phyloP scores from a whole-genome alignment of 208 protist genomes.

The Acanthamoeba castellanii region DNA sequence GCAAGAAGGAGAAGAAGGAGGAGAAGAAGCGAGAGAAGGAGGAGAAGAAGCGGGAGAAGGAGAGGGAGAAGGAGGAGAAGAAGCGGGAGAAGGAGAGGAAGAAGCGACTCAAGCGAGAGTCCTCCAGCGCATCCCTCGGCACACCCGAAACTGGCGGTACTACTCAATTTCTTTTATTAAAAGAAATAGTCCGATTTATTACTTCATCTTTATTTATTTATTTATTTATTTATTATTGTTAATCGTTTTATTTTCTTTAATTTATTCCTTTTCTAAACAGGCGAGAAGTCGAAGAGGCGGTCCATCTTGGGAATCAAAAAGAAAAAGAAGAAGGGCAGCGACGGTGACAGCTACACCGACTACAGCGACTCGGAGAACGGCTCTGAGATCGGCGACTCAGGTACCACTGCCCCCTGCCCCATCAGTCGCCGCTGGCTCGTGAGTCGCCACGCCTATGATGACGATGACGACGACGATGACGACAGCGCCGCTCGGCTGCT shows the following conservation, averaged over 20 bases:
- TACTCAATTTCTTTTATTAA: not conserved
- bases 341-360: constrained; percentile 30
- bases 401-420: not conserved
- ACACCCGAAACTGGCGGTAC: not conserved
- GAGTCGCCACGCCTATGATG: not conserved
- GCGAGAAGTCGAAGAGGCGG: not conserved
- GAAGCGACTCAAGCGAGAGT: constrained; percentile 19
- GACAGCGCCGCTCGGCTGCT: no score
- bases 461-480: no score
- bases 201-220: no score
- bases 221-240: no score
- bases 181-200: not conserved
- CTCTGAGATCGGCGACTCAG: not conserved
- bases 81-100: constrained; percentile 9
- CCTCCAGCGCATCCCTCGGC: not conserved
- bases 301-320: not conserved
- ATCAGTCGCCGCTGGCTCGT: no score
- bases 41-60: not conserved
- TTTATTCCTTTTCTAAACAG: not conserved
- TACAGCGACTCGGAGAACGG: constrained; percentile 10
- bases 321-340: constrained; percentile 33
- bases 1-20: constrained; percentile 11
- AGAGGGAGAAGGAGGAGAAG: constrained; percentile 9
- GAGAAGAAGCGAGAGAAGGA: constrained; percentile 31
- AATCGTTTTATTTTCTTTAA: no score